Evolutionary conservation across 768 basidiomycete genomes (phyloP), one percentile per base, ranked within the genome.

Genomic region (Serendipita vermifera): DNA sequence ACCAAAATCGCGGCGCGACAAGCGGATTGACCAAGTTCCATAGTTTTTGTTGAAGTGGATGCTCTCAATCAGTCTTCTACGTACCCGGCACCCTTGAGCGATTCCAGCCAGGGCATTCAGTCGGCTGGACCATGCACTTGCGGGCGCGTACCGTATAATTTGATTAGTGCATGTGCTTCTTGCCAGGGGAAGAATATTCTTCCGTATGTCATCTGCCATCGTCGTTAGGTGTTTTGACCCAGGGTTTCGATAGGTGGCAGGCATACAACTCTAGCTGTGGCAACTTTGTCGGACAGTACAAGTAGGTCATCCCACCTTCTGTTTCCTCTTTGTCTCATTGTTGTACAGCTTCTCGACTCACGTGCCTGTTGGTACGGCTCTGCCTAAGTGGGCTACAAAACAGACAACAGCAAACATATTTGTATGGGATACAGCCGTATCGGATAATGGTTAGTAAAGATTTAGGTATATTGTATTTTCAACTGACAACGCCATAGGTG

Each of bases 171-270:
- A 13, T 43, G 41, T 22, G 11, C 41, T 7, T 13, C 41, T 22
- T 43, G 41, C 41, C 41, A 43, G 24, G 41, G 41, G 14, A 43
- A 43, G 22, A 43, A 22, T 43, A 22, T 43, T 9, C 41, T 43
- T 13, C 22, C 41, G 41, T 43, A 24, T 36, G n/a, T n/a, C n/a
- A n/a, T n/a, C n/a, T n/a, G n/a, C n/a, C n/a, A n/a, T n/a, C n/a
- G n/a, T n/a, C 35, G 24, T 11, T 43, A 43, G 9, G 13, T 43
- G 7, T 43, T 24, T 43, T 22, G 9, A 13, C n/a, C 20, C 13
- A 22, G 9, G 22, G 24, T 9, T 9, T 11, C 41, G 7, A 24
- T 24, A 43, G 41, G 22, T 43, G 41, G 41, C 9, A 11, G 9
- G 7, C 41, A 7, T 43, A 43, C 20, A 22, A 43, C 9, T 9